A percentile compares a stretch with the other conserved stretches of the same genome.
phyloP scores from a whole-genome alignment of 176 grass and related monocot species.

The Oryza glumipatula region DNA sequence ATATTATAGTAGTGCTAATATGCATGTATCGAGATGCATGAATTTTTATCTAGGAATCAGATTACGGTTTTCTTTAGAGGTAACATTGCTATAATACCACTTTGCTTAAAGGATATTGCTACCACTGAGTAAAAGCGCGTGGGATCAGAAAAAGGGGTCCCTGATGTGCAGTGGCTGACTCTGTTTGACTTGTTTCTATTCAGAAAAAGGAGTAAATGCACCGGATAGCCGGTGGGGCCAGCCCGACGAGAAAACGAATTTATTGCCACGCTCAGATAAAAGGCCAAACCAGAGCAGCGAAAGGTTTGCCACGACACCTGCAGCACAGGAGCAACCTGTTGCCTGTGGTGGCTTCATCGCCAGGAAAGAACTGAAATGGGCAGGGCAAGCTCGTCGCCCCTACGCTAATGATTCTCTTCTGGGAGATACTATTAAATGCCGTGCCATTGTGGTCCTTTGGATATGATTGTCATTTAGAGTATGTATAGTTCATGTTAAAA shows the following conservation, averaged over 20 bases:
- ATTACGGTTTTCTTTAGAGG: too few species aligned
- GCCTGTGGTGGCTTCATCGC: constrained; percentile 7
- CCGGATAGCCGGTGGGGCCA: constrained; percentile 16
- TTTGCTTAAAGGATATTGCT: too few species aligned
- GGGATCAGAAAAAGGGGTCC: constrained; percentile 16
- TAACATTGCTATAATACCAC: too few species aligned
- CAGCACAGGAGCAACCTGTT: background rate
- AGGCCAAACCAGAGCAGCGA: constrained; percentile 43
- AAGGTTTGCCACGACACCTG: constrained; percentile 52
- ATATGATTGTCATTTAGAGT: background rate
- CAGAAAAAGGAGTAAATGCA: constrained; percentile 26
- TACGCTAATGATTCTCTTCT: constrained; percentile 49
- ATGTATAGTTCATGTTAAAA: too few species aligned
- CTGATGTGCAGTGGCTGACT: constrained; percentile 24
- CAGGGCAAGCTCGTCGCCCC: constrained; percentile 25
- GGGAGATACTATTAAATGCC: constrained; percentile 41
- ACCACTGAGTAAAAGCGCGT: background rate
- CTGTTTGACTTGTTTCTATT: constrained; percentile 48
- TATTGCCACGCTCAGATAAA: constrained; percentile 45
- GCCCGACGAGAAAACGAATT: constrained; percentile 13
- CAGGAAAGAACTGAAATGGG: constrained; percentile 43
- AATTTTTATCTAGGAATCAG: too few species aligned
- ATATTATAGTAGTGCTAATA: too few species aligned
- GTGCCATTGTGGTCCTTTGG: constrained; percentile 6
- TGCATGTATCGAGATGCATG: too few species aligned